Percentiles rank a stretch among this genome's conserved stretches.
phyloP scores from a whole-genome alignment of 305 asterid genomes.

The Vinca major region DNA sequence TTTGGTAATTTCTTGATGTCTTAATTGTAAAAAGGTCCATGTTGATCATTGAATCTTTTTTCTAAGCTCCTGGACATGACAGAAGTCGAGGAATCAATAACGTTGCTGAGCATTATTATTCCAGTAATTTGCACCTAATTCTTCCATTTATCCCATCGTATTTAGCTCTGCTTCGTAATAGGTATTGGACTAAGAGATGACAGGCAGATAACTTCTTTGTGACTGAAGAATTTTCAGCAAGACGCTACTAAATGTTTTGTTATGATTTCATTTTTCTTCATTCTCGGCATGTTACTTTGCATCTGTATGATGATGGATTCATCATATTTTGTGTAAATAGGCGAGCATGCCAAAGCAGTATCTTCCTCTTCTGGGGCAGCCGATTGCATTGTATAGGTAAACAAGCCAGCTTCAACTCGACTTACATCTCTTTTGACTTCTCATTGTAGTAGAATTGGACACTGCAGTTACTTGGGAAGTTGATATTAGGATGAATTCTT shows the following conservation, averaged over 20 bases:
- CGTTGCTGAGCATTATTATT: too few relatives aligned
- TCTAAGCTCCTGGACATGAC: not conserved
- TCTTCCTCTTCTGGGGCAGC: slow-evolving; percentile 93
- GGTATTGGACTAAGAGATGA: not conserved
- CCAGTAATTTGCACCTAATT: not conserved
- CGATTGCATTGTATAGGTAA: slow-evolving; percentile 91
- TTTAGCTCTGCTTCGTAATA: not conserved
- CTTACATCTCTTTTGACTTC: not conserved
- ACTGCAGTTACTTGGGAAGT: too few relatives aligned
- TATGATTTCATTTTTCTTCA: slow-evolving; percentile 4
- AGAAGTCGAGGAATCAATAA: not conserved
- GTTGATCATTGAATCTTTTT: too few relatives aligned
- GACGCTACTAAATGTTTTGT: not conserved
- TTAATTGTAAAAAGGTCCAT: too few relatives aligned
- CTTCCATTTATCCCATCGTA: not conserved
- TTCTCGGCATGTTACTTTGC: slow-evolving; percentile 9
- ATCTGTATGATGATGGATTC: slow-evolving; percentile 21
- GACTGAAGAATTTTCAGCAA: not conserved
- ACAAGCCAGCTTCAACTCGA: slow-evolving; percentile 7
- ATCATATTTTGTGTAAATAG: slow-evolving; percentile 42
- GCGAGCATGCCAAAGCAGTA: slow-evolving; percentile 99
- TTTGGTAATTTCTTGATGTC: too few relatives aligned
- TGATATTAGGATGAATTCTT: too few relatives aligned
- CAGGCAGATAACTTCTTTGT: not conserved
- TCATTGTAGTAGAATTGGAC: too few relatives aligned